phyloP scores from a whole-genome alignment of 139 green algal genomes.

The Coelastrella sp. region DNA sequence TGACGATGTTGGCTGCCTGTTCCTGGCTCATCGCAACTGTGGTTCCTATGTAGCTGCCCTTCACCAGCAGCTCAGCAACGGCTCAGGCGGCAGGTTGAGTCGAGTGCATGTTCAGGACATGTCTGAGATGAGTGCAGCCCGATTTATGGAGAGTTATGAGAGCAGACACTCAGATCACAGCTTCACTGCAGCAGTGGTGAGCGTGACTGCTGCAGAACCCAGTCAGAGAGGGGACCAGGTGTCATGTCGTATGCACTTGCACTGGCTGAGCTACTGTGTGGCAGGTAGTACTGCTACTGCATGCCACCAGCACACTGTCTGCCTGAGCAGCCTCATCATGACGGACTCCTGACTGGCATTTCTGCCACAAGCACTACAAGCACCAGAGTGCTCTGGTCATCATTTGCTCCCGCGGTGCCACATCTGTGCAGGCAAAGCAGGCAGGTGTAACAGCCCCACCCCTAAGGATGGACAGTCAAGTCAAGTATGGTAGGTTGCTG shows the following conservation, averaged over 20 bases:
- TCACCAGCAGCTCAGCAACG: neutral
- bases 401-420: too few species aligned
- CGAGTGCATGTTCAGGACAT: conserved; percentile 50
- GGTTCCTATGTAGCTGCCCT: conserved; percentile 68
- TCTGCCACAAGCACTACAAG: too few species aligned
- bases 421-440: conserved; percentile 57
- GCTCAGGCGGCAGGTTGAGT: conserved; percentile 17
- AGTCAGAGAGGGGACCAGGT: too few species aligned
- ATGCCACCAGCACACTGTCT: too few species aligned
- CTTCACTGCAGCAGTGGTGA: conserved; percentile 71
- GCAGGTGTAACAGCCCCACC: conserved; percentile 73
- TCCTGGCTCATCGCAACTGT: conserved; percentile 70
- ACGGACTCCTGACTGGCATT: too few species aligned
- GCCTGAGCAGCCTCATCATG: too few species aligned
- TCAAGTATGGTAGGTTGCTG: conserved; percentile 85
- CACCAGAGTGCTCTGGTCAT: too few species aligned
- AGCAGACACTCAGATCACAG: conserved; percentile 81
- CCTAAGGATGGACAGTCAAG: conserved; percentile 91
- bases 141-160: conserved; percentile 95
- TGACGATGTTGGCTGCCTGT: conserved; percentile 77
- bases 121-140: conserved; percentile 42
- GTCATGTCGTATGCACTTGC: neutral
- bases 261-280: too few species aligned
- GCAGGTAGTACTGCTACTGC: too few species aligned
- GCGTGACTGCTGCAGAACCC: neutral